phyloP scores from a whole-genome alignment of 2,329 filamentous ascomycete species.

The Fusarium graminum region DNA sequence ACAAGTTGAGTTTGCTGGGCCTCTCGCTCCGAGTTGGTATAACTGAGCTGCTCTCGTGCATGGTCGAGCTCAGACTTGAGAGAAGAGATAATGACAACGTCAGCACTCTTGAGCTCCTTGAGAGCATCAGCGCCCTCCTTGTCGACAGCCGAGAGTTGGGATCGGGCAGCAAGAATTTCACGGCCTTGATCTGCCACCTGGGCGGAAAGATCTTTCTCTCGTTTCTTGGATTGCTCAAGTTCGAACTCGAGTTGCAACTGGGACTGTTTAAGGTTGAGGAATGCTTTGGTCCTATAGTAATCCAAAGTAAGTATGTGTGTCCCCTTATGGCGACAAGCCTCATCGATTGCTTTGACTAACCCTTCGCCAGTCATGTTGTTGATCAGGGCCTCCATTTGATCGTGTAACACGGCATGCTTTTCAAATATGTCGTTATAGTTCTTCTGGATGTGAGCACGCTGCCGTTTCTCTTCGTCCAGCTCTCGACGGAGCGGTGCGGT shows the following conservation, averaged over 20 bases:
- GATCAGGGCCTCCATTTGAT: constrained; percentile 69
- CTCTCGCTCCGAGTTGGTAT: constrained; percentile 65
- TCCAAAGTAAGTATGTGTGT: constrained; percentile 60
- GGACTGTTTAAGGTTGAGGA: constrained; percentile 64
- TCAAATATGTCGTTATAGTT: constrained; percentile 70
- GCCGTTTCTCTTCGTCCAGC: constrained; percentile 66
- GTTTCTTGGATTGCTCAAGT: constrained; percentile 60
- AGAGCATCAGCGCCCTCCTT: constrained; percentile 68
- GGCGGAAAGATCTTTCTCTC: constrained; percentile 60
- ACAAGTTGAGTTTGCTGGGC: constrained; percentile 71
- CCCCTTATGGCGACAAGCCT: constrained; percentile 39
- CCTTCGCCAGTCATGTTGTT: constrained; percentile 65
- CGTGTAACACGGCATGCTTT: constrained; percentile 68
- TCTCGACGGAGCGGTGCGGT: constrained; percentile 67
- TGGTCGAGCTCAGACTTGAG: constrained; percentile 70
- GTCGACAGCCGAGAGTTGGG: constrained; percentile 67
- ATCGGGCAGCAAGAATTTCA: constrained; percentile 65
- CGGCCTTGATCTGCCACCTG: constrained; percentile 67
- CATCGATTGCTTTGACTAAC: constrained; percentile 63
- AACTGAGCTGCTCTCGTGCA: constrained; percentile 64
- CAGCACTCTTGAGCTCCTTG: constrained; percentile 69
- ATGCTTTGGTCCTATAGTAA: constrained; percentile 65
- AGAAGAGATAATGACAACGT: constrained; percentile 70
- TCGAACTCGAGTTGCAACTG: constrained; percentile 61
- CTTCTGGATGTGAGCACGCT: constrained; percentile 65